Base-by-base conservation (phyloP, 441 rosid species). In the Kokia cookei region DNA sequence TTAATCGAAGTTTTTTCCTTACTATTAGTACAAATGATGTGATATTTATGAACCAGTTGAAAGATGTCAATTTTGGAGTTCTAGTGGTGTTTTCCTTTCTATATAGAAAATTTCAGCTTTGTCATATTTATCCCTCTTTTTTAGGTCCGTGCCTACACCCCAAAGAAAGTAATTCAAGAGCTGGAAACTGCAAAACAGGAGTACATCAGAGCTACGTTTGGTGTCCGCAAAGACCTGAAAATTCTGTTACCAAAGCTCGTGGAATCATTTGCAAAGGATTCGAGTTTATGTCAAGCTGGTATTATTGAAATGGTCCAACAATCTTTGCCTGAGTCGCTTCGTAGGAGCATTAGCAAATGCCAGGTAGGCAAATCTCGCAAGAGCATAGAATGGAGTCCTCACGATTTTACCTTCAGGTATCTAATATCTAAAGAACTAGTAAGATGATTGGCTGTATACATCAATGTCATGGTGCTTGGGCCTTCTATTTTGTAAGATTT, bases 151-250 rank as follows among this genome's bases (percentile, higher is more conserved):
- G 82, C 85, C 51, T 95, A 91, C 84, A 87, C 94, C 7, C 86
- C 93, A 0, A 90, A 89, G 79, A 81, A 86, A 76, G 83, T 95
- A 71, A 76, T 75, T 63, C 96, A 90, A 73, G 99, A 95, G 79
- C 87, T 95, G n/a, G 94, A 90, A 64, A 82, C 83, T n/a, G 95
- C 98, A 0, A 91, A 90, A 84, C 95, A 86, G 74, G 98, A 93
- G 76, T 93, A 89, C 75, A 83, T 93, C 62, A 86, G 93, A 3
- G 94, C 95, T 45, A 87, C 89, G 35, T 82, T 90, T 24, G 89
- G 91, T 8, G 24, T 91, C 7, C 88, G 86, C 17, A 93, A 90
- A 72, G 93, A 91, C 76, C 84, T 81, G 80, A 95, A 89, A 84
- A 78, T 93, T 73, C 85, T 85, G 48, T 76, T 95, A 47, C 99